Evolutionary conservation across 306 rosid species (phyloP).

Genomic region (Vigna angularis): DNA sequence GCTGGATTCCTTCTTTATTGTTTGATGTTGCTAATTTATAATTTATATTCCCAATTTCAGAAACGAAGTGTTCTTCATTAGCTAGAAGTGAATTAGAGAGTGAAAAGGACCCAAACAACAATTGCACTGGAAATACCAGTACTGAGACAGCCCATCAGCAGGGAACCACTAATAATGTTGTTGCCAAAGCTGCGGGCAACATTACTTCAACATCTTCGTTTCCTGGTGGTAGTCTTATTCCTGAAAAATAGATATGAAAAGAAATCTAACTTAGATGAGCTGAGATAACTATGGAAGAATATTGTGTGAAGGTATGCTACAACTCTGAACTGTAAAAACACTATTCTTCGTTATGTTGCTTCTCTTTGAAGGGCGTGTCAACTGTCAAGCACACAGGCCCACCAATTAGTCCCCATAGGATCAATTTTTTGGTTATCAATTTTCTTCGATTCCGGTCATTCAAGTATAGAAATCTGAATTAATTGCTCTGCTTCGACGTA

Average conservation of each 20-base stretch:
- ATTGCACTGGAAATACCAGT: constrained; percentile 55
- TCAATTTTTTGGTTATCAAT: constrained; percentile 43
- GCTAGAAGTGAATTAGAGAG: constrained; percentile 73
- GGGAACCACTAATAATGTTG: constrained; percentile 60
- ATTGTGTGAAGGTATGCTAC: constrained; percentile 46
- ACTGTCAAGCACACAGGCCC: constrained; percentile 46
- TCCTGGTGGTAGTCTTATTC: constrained; percentile 49
- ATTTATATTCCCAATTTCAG: constrained; percentile 57
- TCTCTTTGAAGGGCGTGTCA: constrained; percentile 41
- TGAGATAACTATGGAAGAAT: constrained; percentile 34
- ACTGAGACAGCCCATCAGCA: constrained; percentile 51
- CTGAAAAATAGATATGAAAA: constrained; percentile 60
- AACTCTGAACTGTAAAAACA: constrained; percentile 40
- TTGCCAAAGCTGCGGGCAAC: constrained; percentile 52
- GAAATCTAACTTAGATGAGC: constrained; percentile 52
- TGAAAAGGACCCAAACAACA: constrained; percentile 60
- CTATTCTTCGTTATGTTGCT: constrained; percentile 47
- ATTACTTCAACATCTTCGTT: constrained; percentile 47
- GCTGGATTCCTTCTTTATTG: constrained; percentile 14
- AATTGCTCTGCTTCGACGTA: constrained; percentile 59
- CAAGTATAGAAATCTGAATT: constrained; percentile 56
- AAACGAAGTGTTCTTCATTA: constrained; percentile 78
- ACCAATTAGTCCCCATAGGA: constrained; percentile 48
- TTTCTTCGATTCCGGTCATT: constrained; percentile 46
- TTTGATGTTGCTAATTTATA: constrained; percentile 33